Conservation (phyloP, 2,329 filamentous ascomycete genomes). For the Stemphylium vesicarium region DNA sequence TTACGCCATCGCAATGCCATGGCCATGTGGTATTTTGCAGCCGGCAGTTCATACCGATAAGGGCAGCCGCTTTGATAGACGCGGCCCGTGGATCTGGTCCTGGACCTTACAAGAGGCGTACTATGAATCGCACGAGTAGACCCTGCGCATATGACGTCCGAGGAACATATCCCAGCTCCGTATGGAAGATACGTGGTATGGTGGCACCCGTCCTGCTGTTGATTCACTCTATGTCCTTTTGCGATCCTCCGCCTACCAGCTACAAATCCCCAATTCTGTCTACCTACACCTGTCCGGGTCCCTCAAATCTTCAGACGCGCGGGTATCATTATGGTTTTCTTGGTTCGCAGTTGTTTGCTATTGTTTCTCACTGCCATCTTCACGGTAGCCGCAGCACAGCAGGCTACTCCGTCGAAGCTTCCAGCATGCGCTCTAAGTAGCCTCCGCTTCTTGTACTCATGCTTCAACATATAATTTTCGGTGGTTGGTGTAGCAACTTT, state of each 20-base stretch:
- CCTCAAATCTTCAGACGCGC: not conserved
- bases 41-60: slow-evolving; percentile 4
- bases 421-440: slow-evolving; percentile 26
- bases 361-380: slow-evolving; percentile 8
- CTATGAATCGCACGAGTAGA: not conserved
- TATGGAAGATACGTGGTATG: not conserved
- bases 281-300: not conserved
- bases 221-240: not conserved
- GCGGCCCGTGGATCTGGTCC: slow-evolving; percentile 10
- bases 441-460: not conserved
- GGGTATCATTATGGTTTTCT: slow-evolving; percentile 4
- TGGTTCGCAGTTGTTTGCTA: slow-evolving; percentile 1
- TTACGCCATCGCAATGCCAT: slow-evolving; percentile 11
- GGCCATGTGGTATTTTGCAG: not conserved
- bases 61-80: not conserved
- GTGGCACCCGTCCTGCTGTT: not conserved
- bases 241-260: not conserved
- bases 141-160: slow-evolving; percentile 4
- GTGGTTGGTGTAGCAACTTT: slow-evolving; percentile 15
- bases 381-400: slow-evolving; percentile 6
- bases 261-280: not conserved
- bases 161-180: slow-evolving; percentile 4
- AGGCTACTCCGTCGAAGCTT: slow-evolving; percentile 2
- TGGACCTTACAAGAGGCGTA: not conserved
- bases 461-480: not conserved